Base-by-base conservation (phyloP, 495 filamentous ascomycete genomes). In the Daldinia decipiens region DNA sequence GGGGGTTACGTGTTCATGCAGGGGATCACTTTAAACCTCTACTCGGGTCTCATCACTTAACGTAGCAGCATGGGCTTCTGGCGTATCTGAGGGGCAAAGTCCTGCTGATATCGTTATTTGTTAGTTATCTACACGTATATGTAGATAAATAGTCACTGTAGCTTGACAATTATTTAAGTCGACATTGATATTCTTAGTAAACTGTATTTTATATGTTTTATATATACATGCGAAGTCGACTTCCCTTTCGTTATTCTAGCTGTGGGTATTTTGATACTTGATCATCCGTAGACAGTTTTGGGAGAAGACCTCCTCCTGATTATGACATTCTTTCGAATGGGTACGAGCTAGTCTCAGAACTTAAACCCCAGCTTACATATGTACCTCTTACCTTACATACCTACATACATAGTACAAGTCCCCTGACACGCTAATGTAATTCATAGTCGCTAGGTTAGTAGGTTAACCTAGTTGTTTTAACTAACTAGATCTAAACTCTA, bases 1-100 rank as follows among this genome's bases (percentile, higher is more conserved):
- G 53, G 26, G 21, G 32, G 47, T 63, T 63, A 43, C 60, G 50
- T 54, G 32, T 36, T 40, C 45, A 40, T 54, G 60, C 51, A 54
- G 13, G 47, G 50, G 24, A 21, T 31, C 50, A 52, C 50, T 52
- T 52, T 27, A n/a, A 43, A 3, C 21, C 31, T 43, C 26, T 26
- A 27, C 24, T 43, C 8, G 38, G 8, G 32, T 40, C 21, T 43
- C 4, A 19, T 63, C 34, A 26, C 45, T 36, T 32, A 31, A 51
- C 50, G 52, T 36, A 36, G 34, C 12, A 36, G 34, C 34, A 5
- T 54, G 21, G 21, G 34, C n/a, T 19, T 17, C n/a, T 55, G 2
- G 9, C 7, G 21, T 34, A 34, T 34, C 32, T 7, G 9, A 34
- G 9, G 32, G 32, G 40, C 4, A 47, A 21, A 11, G 19, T 21